phyloP scores from a whole-genome alignment of 2,329 filamentous ascomycete species.

The Fusarium sp. region DNA sequence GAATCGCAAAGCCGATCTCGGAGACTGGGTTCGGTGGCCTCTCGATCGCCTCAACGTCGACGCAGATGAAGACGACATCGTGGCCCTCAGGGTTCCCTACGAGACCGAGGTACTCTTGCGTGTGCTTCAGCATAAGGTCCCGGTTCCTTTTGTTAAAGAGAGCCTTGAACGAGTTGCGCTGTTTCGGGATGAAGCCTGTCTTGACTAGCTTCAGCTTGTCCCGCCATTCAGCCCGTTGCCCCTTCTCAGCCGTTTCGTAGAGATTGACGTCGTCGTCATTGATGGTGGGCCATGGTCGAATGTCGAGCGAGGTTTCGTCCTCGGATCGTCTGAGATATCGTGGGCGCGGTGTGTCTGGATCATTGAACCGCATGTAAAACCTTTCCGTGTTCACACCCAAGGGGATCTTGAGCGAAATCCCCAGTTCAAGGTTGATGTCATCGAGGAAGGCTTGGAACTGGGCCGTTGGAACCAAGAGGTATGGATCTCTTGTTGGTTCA shows the following conservation, averaged over 20 bases:
- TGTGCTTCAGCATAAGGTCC: conserved; percentile 70
- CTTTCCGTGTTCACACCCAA: conserved; percentile 60
- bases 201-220: conserved; percentile 39
- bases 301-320: conserved; percentile 53
- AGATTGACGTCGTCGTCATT: conserved; percentile 47
- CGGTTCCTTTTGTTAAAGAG: conserved; percentile 62
- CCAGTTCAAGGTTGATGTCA: conserved; percentile 71
- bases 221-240: conserved; percentile 32
- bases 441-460: conserved; percentile 75
- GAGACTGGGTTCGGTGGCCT: conserved; percentile 74
- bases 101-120: conserved; percentile 79
- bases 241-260: conserved; percentile 43
- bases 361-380: conserved; percentile 72
- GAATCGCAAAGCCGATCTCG: conserved; percentile 84
- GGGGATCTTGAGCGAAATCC: conserved; percentile 69
- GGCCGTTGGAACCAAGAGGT: conserved; percentile 74
- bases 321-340: conserved; percentile 72
- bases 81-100: conserved; percentile 9
- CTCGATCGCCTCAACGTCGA: conserved; percentile 90
- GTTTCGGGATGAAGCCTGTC: conserved; percentile 32
- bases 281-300: conserved; percentile 52
- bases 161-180: conserved; percentile 57
- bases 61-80: conserved; percentile 73
- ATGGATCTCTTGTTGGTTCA: conserved; percentile 59
- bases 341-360: conserved; percentile 71